A percentile compares a stretch with the other conserved stretches of the same genome.
These are phyloP conservation scores for Fusarium buxicola DNA, from an alignment of 2,329 filamentous ascomycete genomes.

Conservation along the genomic window DNA sequence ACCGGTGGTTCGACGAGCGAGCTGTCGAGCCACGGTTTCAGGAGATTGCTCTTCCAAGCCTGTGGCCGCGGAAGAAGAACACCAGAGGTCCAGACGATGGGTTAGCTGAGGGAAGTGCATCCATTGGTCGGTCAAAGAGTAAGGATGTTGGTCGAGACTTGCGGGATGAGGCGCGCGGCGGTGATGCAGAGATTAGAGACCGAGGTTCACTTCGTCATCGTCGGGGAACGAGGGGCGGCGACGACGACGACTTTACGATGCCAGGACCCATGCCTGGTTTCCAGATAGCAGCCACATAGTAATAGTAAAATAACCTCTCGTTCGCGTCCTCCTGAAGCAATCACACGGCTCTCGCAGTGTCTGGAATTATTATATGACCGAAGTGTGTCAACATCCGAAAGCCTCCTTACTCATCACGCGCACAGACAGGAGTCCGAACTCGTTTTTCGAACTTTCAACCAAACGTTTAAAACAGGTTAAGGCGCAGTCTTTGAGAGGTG, in stretches of 20 bases:
- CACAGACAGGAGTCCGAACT: conserved; percentile 22
- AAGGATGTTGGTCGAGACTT: conserved; percentile 64
- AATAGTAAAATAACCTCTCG: conserved; percentile 8
- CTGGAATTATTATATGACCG: not conserved
- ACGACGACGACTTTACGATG: conserved; percentile 58
- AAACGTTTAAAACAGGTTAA: conserved; percentile 2
- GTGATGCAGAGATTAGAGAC: conserved; percentile 57
- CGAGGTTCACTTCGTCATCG: conserved; percentile 55
- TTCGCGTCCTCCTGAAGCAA: conserved; percentile 6
- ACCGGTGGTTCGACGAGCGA: conserved; percentile 89
- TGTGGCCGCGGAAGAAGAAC: conserved; percentile 89
- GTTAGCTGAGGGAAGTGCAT: conserved; percentile 59
- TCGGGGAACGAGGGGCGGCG: conserved; percentile 50
- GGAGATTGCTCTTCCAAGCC: conserved; percentile 82
- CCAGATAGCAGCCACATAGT: conserved; percentile 45
- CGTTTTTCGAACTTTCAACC: conserved; percentile 13
- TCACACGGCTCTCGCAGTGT: not conserved
- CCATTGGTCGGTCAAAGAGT: conserved; percentile 64
- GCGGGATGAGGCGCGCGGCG: conserved; percentile 62
- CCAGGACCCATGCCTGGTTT: conserved; percentile 60
- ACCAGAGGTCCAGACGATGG: conserved; percentile 77
- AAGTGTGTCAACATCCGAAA: conserved; percentile 5
- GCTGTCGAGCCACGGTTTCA: conserved; percentile 89
- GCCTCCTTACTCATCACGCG: conserved; percentile 1
- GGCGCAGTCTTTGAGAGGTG: conserved; percentile 20